Evolutionary conservation across 441 rosid genomes (phyloP), one percentile per base, ranked within the genome.

Genomic region (Eutrema salsugineum): DNA sequence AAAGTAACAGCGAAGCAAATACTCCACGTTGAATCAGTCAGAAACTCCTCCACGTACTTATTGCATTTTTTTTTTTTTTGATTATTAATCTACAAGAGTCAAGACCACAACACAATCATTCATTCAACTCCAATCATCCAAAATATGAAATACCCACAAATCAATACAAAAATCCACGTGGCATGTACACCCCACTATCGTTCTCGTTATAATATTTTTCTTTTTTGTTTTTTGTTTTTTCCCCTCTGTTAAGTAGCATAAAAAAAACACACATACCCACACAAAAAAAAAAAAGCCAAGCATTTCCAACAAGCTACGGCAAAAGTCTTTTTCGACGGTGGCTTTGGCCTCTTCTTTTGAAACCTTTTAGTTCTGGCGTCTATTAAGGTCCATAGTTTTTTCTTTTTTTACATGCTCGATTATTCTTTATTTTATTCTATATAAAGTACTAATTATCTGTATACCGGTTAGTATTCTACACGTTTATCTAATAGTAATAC

Each of bases 261-360:
- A 43, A 16, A 3, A 55, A 39, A 27, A 12, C 15, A 54, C 8
- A 55, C 24, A 55, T 3, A 54, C 40, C 35, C 11, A 4, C 30
- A 14, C 35, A 43, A 14, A 4, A 1, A 40, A 30, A 0, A 16
- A 43, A 16, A 44, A 56, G 3, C 44, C 0, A 62, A 54, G 36
- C 54, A 66, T 66, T 66, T 20, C 55, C 62, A 66, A 66, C 19
- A 66, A n/a, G 24, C 11, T 11, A 54, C 22, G 33, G 32, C 60
- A 40, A 53, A 42, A 40, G 73, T 54, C 79, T 5, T 54, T 36
- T 46, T 68, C 47, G 75, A 75, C 70, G 65, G 78, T 68, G 70
- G 46, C 51, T 63, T 68, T 75, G 64, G 79, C 70, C 35, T 55
- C 74, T 68, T 75, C 65, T 54, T 38, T 62, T 62, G 75, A 60